Evolutionary conservation across 495 filamentous ascomycete genomes (phyloP), one percentile per base, ranked within the genome.

Genomic region (Durotheca rogersii): DNA sequence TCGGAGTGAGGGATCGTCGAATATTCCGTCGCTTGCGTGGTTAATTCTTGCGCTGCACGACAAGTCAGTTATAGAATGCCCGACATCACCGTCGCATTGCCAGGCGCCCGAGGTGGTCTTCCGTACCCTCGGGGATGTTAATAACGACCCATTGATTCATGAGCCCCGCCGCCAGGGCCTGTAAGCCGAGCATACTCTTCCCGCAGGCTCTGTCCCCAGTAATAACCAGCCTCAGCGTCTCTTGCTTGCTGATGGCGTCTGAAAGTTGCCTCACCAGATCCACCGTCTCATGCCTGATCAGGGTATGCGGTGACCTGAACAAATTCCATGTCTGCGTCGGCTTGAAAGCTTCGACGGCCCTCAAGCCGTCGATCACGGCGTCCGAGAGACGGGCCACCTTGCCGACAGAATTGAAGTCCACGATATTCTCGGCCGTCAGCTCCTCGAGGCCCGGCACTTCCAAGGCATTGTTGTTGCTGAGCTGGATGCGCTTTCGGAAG

Each of bases 381-480:
- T 73, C 75, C n/a, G 85, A 82, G 35, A 98, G 68, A 4, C 79
- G 81, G 15, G 90, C 53, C 14, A 97, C 78, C 25, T 76, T 71
- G 15, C 89, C 89, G 14, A 72, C 71, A 10, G 81, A 72, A 9
- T 73, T 67, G 19, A 72, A 53, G 44, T 82, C 70, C 17, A 77
- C 61, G 65, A 86, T 72, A 38, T 71, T 79, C 46, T 81, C 73
- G 7, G 71, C 60, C 1, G 72, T 76, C 33, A 95, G 58, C 14
- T 87, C 75, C 53, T 70, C 61, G 64, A 94, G 70, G 14, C 80
- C 84, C 17, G 70, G 63, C 19, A 96, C 81, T 56, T 82, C 81
- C 15, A 95, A 73, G 27, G 93, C 93, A 72, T 96, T 97, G 61
- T 86, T 85, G 70, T 97, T 98, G 70, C 85, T 93, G 31, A 98